Evolutionary conservation across 2,329 filamentous ascomycete species (phyloP).

Genomic region (Zalaria sp.): DNA sequence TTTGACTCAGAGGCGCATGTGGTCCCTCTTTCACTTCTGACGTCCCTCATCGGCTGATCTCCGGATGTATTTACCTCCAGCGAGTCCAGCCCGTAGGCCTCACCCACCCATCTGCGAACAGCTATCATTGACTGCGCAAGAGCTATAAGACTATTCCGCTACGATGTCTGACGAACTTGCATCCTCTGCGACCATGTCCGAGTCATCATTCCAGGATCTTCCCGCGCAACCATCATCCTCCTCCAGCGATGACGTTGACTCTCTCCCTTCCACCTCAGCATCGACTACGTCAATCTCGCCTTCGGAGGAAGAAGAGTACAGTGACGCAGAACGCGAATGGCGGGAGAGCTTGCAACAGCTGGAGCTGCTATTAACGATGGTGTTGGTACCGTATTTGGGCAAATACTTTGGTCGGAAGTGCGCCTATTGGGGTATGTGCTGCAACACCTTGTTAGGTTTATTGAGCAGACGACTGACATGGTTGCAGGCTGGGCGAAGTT

Average conservation of each 20-base stretch:
- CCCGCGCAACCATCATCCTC: constrained; percentile 7
- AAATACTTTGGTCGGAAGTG: constrained; percentile 93
- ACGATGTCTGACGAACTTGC: not conserved
- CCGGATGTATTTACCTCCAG: too few relatives aligned
- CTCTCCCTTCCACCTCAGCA: constrained; percentile 36
- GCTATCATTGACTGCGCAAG: too few relatives aligned
- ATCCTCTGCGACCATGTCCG: constrained; percentile 11
- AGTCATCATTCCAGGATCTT: constrained; percentile 34
- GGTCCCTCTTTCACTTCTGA: too few relatives aligned
- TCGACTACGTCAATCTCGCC: constrained; percentile 33
- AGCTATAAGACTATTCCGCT: not conserved
- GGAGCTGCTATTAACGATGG: constrained; percentile 85
- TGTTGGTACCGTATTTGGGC: constrained; percentile 81
- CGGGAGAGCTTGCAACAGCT: constrained; percentile 86
- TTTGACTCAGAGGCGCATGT: too few relatives aligned
- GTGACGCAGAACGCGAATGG: constrained; percentile 91
- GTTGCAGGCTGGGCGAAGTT: constrained; percentile 74
- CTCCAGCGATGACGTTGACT: constrained; percentile 28
- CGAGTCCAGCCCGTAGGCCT: too few relatives aligned
- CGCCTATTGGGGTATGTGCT: constrained; percentile 72
- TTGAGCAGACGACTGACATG: constrained; percentile 1
- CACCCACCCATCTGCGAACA: too few relatives aligned
- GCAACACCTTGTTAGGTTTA: constrained; percentile 4
- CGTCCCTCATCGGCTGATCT: too few relatives aligned
- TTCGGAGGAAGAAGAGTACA: constrained; percentile 39